phyloP scores from a whole-genome alignment of 305 asterid species.

The Andrographis paniculata region DNA sequence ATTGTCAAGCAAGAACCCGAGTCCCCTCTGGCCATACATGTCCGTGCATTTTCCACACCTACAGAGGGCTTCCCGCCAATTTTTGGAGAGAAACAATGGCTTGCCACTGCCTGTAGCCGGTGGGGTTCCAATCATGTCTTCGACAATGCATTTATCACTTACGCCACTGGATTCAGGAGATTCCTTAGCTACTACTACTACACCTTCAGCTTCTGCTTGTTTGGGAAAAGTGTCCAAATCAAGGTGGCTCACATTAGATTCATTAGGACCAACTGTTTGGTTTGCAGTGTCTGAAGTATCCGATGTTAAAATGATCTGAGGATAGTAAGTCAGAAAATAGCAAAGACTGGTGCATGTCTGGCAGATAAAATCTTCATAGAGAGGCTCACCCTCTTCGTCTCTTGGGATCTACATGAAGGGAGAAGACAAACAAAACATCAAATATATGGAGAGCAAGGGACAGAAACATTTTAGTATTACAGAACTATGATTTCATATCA shows the following conservation, averaged over 20 bases:
- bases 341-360: slow-evolving; percentile 57
- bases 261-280: slow-evolving; percentile 32
- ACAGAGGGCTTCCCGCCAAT: slow-evolving; percentile 79
- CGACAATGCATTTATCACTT: slow-evolving; percentile 44
- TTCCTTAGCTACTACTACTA: slow-evolving; percentile 9
- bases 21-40: slow-evolving; percentile 47
- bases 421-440: neutral
- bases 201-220: slow-evolving; percentile 18
- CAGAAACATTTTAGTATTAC: neutral
- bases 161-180: slow-evolving; percentile 35
- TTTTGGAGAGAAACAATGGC: slow-evolving; percentile 61
- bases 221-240: slow-evolving; percentile 13
- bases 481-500: no score
- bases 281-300: slow-evolving; percentile 24
- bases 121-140: slow-evolving; percentile 36
- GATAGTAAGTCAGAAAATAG: slow-evolving; percentile 56
- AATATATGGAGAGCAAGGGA: neutral
- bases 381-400: slow-evolving; percentile 82
- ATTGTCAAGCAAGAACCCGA: slow-evolving; percentile 63
- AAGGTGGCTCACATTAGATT: slow-evolving; percentile 15
- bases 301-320: slow-evolving; percentile 37
- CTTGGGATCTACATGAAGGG: slow-evolving; percentile 42
- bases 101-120: slow-evolving; percentile 27
- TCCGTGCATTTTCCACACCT: slow-evolving; percentile 55
- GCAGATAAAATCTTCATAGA: slow-evolving; percentile 78